A percentile compares a stretch with the other conserved stretches of the same genome.
Conservation (phyloP, 345 rosid genomes). For the Gossypium bickii region DNA sequence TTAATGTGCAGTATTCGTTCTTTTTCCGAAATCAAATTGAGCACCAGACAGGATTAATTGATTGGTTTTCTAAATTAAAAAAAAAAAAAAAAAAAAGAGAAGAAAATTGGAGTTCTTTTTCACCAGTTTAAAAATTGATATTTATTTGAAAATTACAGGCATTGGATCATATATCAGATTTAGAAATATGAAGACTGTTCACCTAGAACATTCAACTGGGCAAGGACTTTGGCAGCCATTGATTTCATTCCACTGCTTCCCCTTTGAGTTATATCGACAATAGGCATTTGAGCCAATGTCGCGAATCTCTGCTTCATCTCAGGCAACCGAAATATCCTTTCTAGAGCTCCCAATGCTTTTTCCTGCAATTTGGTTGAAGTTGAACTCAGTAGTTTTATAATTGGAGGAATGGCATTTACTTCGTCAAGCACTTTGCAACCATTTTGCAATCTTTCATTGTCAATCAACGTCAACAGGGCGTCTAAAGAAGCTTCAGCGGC, state of each 20-base stretch:
- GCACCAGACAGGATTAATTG: too few species aligned
- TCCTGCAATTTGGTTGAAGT: constrained; percentile 18
- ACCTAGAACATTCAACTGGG: constrained; percentile 22
- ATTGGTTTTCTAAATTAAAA: too few species aligned
- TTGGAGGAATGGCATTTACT: constrained; percentile 23
- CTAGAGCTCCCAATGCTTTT: constrained; percentile 18
- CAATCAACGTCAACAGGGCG: constrained; percentile 28
- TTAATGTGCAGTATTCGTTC: too few species aligned
- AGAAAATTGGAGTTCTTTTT: too few species aligned
- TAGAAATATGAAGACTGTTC: constrained; percentile 29
- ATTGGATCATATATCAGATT: not conserved
- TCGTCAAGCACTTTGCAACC: constrained; percentile 21
- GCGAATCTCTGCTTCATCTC: constrained; percentile 25
- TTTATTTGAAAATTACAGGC: not conserved
- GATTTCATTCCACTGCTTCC: constrained; percentile 29
- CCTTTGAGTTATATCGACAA: constrained; percentile 31
- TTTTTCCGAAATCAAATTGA: too few species aligned
- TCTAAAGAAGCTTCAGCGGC: constrained; percentile 26
- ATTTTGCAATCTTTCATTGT: constrained; percentile 19
- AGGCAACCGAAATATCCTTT: constrained; percentile 19
- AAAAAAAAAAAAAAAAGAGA: too few species aligned
- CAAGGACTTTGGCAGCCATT: constrained; percentile 28
- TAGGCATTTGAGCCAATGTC: constrained; percentile 19
- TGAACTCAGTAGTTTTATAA: constrained; percentile 23
- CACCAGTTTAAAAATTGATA: too few species aligned